Evolutionary conservation across 306 rosid genomes (phyloP).

Genomic region (Herpetospermum pedunculosum): DNA sequence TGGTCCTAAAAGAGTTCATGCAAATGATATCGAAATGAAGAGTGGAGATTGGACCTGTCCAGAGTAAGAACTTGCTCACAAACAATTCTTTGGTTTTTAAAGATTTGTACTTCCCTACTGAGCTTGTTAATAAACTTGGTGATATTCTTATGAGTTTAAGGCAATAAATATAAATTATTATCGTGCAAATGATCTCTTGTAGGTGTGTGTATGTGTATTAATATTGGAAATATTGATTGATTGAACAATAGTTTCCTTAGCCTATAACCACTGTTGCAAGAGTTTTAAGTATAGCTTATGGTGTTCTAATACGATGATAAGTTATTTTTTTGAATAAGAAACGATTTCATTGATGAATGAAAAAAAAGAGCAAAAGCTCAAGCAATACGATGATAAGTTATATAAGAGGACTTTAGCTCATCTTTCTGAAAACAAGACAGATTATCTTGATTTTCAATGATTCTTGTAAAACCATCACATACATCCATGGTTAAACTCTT

Average conservation of each 20-base stretch:
- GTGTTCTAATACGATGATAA: not conserved
- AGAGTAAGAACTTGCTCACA: constrained; percentile 35
- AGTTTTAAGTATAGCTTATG: not conserved
- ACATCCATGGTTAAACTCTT: not conserved
- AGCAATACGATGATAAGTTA: too few species aligned
- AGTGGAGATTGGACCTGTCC: constrained; percentile 82
- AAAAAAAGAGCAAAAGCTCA: too few species aligned
- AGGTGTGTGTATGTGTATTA: not conserved
- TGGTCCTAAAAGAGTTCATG: constrained; percentile 33
- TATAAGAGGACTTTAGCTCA: not conserved
- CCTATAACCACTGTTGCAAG: not conserved
- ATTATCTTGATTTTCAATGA: not conserved
- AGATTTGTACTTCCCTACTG: not conserved
- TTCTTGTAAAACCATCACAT: not conserved
- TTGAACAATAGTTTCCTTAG: not conserved
- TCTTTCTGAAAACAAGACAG: not conserved
- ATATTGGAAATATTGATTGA: not conserved
- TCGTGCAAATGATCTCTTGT: not conserved
- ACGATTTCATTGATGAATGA: too few species aligned
- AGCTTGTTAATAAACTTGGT: not conserved
- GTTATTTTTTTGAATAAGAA: too few species aligned
- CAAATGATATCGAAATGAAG: constrained; percentile 33
- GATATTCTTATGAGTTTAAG: not conserved
- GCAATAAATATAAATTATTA: not conserved
- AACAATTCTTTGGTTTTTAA: not conserved